phyloP scores from a whole-genome alignment of 306 rosid genomes.

The Cicer bijugum region DNA sequence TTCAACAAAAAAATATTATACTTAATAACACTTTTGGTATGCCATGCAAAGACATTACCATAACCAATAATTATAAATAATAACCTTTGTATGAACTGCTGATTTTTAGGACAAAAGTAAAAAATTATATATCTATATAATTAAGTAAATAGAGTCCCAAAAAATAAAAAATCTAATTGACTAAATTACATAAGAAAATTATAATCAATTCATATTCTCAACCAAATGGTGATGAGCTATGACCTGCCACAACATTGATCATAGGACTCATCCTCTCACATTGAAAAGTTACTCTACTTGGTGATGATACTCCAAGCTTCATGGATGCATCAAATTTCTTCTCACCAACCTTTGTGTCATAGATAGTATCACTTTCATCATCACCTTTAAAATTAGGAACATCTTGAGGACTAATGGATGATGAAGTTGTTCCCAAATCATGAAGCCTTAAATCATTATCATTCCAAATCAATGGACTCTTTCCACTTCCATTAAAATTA shows the following conservation, averaged over 20 bases:
- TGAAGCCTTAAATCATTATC: slow-evolving; percentile 55
- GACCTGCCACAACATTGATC: slow-evolving; percentile 60
- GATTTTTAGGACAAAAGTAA: slow-evolving; percentile 44
- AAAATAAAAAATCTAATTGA: background rate
- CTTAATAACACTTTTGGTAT: slow-evolving; percentile 44
- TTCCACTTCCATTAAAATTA: slow-evolving; percentile 71
- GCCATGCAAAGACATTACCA: slow-evolving; percentile 71
- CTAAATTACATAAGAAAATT: slow-evolving; percentile 43
- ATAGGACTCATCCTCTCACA: slow-evolving; percentile 74
- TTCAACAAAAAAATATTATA: too few relatives aligned
- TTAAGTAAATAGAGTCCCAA: too few relatives aligned
- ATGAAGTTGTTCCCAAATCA: slow-evolving; percentile 75
- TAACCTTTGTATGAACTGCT: slow-evolving; percentile 43
- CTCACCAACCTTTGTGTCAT: slow-evolving; percentile 44
- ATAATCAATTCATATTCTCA: slow-evolving; percentile 40
- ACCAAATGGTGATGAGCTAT: slow-evolving; percentile 71
- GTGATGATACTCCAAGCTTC: slow-evolving; percentile 80
- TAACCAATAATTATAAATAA: slow-evolving; percentile 34
- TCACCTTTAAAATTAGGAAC: slow-evolving; percentile 60
- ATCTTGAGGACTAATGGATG: slow-evolving; percentile 57
- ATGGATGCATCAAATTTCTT: slow-evolving; percentile 63
- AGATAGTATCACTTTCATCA: slow-evolving; percentile 53
- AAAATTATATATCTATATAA: slow-evolving; percentile 54
- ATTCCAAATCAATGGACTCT: slow-evolving; percentile 83
- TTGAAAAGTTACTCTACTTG: slow-evolving; percentile 56